These are phyloP conservation scores for Bruguiera hainesii DNA, from an alignment of 441 rosid genomes.

Conservation along the genomic window DNA sequence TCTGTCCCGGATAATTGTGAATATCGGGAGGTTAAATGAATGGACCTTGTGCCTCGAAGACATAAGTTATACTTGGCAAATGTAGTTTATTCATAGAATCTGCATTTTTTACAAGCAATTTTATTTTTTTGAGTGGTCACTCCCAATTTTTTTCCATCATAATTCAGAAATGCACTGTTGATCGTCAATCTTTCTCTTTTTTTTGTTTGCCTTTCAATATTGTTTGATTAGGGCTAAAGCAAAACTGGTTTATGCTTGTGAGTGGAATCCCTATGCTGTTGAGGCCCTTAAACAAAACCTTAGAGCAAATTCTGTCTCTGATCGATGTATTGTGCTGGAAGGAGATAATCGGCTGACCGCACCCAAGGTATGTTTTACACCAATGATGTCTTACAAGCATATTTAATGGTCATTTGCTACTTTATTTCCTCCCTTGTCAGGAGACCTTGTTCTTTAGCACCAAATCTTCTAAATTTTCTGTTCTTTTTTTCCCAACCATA, in stretches of 20 bases:
- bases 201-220: slow-evolving; percentile 10
- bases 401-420: background rate
- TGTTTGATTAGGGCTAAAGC: slow-evolving; percentile 71
- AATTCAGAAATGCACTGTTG: no score
- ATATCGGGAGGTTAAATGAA: background rate
- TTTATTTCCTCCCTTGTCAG: no score
- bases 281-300: slow-evolving; percentile 75
- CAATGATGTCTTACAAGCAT: background rate
- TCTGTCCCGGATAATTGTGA: background rate
- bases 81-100: background rate
- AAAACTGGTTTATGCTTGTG: slow-evolving; percentile 84
- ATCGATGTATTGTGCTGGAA: slow-evolving; percentile 72
- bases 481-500: no score
- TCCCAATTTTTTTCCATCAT: no score
- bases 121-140: no score
- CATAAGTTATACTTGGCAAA: no score
- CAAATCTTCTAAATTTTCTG: no score
- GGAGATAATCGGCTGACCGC: slow-evolving; percentile 79
- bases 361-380: slow-evolving; percentile 52
- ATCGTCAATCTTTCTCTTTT: slow-evolving; percentile 8
- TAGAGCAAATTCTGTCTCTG: slow-evolving; percentile 65
- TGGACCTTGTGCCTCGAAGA: background rate
- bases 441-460: no score
- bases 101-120: slow-evolving; percentile 6
- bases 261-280: slow-evolving; percentile 91